A percentile compares a stretch with the other conserved stretches of the same genome.
phyloP scores from a whole-genome alignment of 2,329 filamentous ascomycete species.

The Colletotrichum theobromicola region DNA sequence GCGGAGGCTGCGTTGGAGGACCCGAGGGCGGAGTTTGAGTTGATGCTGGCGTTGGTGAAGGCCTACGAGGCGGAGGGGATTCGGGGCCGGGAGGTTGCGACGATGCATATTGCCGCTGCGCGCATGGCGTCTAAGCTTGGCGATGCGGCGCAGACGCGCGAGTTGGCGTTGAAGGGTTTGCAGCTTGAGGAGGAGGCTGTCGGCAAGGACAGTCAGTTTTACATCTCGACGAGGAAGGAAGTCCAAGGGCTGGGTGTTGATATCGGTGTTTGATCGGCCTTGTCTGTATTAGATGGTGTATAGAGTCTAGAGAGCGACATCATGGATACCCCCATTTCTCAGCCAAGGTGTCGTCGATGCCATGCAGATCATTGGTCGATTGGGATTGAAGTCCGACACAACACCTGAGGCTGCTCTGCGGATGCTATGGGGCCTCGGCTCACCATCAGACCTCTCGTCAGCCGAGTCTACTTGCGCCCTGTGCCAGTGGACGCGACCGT shows the following conservation, averaged over 20 bases:
- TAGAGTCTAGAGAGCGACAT: background rate
- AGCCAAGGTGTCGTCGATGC: too few relatives aligned
- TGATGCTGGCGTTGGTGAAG: background rate
- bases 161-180: conserved; percentile 1
- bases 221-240: background rate
- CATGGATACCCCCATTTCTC: background rate
- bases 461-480: too few relatives aligned
- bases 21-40: background rate
- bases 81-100: conserved; percentile 11
- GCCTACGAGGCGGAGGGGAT: conserved; percentile 6
- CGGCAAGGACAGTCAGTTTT: conserved; percentile 15
- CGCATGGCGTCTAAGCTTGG: background rate
- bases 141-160: background rate
- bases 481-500: too few relatives aligned
- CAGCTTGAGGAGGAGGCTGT: conserved; percentile 13
- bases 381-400: too few relatives aligned
- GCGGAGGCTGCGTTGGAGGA: background rate
- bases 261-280: background rate
- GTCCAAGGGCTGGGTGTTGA: background rate
- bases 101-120: background rate
- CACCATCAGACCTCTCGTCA: background rate
- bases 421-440: background rate
- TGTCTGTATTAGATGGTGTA: background rate
- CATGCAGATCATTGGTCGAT: too few relatives aligned
- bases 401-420: too few relatives aligned